phyloP scores from a whole-genome alignment of 805 yeast genomes.

The Wickerhamiella alocasiicola region DNA sequence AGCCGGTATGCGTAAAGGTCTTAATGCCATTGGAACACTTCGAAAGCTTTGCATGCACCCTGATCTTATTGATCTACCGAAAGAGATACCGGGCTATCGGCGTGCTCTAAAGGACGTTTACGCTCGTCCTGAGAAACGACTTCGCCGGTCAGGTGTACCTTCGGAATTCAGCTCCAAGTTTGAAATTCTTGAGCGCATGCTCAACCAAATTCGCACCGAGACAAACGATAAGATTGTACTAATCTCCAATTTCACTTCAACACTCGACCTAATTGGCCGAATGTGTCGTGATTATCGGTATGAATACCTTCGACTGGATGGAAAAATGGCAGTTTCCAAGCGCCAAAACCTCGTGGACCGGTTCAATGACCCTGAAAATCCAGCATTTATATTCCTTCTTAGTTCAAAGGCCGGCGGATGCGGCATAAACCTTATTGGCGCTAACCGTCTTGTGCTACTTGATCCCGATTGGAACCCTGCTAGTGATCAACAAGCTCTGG shows the following conservation, averaged over 20 bases:
- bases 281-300: conserved; percentile 67
- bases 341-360: conserved; percentile 84
- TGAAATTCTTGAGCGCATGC: conserved; percentile 69
- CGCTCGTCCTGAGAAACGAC: conserved; percentile 31
- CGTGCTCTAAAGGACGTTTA: conserved; percentile 69
- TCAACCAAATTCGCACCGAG: conserved; percentile 59
- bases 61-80: conserved; percentile 61
- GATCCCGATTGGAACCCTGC: conserved; percentile 99
- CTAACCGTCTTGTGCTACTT: conserved; percentile 73
- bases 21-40: conserved; percentile 71
- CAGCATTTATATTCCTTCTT: conserved; percentile 75
- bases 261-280: conserved; percentile 77
- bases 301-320: conserved; percentile 76
- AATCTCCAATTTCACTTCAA: conserved; percentile 89
- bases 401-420: conserved; percentile 98
- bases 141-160: conserved; percentile 56
- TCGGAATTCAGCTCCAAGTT: conserved; percentile 82
- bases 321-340: conserved; percentile 82
- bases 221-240: conserved; percentile 91
- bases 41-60: conserved; percentile 94
- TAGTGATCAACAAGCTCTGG: conserved; percentile 93
- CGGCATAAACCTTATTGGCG: conserved; percentile 94
- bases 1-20: conserved; percentile 6
- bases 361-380: conserved; percentile 80
- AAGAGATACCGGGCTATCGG: conserved; percentile 41